Evolutionary conservation across 176 grass and related monocot genomes (phyloP).

Genomic region (Eleusine coracana): DNA sequence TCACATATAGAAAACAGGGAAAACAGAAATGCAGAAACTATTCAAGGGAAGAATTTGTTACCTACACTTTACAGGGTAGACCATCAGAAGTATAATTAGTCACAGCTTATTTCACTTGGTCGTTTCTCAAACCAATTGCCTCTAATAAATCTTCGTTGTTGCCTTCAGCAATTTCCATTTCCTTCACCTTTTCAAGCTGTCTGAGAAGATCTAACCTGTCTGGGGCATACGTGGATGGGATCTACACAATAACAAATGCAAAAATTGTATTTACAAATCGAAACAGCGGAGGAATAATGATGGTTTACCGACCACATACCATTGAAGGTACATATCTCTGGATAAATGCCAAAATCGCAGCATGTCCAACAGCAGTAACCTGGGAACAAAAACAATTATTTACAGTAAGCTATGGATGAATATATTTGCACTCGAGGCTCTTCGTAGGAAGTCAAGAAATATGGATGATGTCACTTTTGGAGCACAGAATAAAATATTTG

Average conservation of each 20-base stretch:
- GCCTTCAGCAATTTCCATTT: conserved; percentile 67
- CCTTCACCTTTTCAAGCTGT: conserved; percentile 91
- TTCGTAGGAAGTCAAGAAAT: conserved; percentile 12
- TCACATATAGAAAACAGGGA: conserved; percentile 6
- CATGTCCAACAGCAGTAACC: conserved; percentile 97
- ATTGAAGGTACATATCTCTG: conserved; percentile 97
- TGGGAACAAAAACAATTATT: conserved; percentile 44
- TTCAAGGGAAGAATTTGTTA: conserved; percentile 12
- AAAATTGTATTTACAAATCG: conserved; percentile 15
- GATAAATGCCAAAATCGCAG: conserved; percentile 98
- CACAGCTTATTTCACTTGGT: conserved; percentile 46
- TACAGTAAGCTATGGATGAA: conserved; percentile 9
- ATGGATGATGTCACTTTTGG: neutral
- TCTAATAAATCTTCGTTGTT: conserved; percentile 54
- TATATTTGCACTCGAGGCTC: conserved; percentile 20
- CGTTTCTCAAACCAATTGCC: conserved; percentile 39
- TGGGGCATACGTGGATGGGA: conserved; percentile 93
- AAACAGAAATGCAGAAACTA: conserved; percentile 17
- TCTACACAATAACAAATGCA: conserved; percentile 53
- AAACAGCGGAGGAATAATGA: neutral
- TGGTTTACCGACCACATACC: conserved; percentile 51
- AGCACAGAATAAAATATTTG: conserved; percentile 34
- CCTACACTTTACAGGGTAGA: conserved; percentile 53
- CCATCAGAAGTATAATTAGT: conserved; percentile 33
- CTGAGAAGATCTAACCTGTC: conserved; percentile 97